Conservation (phyloP, 495 filamentous ascomycete species). For the Lasiosphaeria ovina region DNA sequence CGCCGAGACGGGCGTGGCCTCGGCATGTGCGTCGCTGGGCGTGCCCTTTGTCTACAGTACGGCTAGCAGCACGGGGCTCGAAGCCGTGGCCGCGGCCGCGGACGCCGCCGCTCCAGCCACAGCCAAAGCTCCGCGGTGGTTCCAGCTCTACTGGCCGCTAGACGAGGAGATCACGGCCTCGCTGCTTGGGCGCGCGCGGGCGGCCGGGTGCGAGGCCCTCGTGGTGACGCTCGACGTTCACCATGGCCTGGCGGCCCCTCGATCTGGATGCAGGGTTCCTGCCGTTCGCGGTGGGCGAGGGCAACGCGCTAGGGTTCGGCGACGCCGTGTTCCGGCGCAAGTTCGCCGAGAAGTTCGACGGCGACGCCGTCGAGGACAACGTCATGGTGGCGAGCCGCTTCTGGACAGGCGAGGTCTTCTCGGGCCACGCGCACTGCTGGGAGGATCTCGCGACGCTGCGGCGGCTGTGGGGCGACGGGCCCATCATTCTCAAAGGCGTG, state of each 20-base stretch:
- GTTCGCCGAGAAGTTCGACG: constrained; percentile 26
- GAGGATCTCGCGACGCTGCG: constrained; percentile 55
- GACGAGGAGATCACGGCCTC: constrained; percentile 59
- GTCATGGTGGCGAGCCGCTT: constrained; percentile 28
- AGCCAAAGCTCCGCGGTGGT: constrained; percentile 40
- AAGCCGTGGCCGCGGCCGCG: constrained; percentile 34
- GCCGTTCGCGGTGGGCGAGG: constrained; percentile 51
- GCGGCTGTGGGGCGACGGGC: constrained; percentile 57
- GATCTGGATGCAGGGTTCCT: constrained; percentile 63
- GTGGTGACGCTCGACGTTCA: constrained; percentile 63
- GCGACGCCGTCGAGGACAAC: constrained; percentile 27
- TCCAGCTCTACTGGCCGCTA: constrained; percentile 68
- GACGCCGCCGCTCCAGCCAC: constrained; percentile 12
- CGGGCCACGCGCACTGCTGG: constrained; percentile 55
- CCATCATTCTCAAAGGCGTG: constrained; percentile 51
- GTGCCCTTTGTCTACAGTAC: constrained; percentile 56
- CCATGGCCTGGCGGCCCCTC: constrained; percentile 58
- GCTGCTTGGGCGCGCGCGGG: constrained; percentile 60
- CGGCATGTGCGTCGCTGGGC: constrained; percentile 50
- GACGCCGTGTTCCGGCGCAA: constrained; percentile 61
- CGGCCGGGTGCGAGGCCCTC: constrained; percentile 53
- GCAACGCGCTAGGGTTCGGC: constrained; percentile 48
- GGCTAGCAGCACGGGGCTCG: constrained; percentile 37
- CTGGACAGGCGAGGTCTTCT: constrained; percentile 53
- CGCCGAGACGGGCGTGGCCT: constrained; percentile 53